Evolutionary conservation across 306 rosid genomes (phyloP), one percentile per base, ranked within the genome.

Genomic region (Malus sieversii): DNA sequence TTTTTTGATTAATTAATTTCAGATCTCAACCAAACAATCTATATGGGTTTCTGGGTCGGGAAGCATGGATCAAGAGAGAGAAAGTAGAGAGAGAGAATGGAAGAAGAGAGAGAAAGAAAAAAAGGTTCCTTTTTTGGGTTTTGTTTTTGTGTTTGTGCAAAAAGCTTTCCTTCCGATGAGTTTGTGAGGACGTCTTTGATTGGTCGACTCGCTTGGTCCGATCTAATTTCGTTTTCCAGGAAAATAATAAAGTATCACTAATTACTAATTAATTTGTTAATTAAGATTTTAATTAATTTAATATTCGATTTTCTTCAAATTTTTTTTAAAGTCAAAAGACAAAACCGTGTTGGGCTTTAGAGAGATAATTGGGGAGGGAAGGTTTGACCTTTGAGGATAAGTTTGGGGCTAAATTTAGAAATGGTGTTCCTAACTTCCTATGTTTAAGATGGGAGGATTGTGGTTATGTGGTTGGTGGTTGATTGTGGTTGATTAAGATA

Each of bases 321-420:
- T 1, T 45, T 18, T 57, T 46, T 61, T 66, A 0, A 38, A 77
- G 84, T 79, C 85, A 82, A 69, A 87, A 81, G 77, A 73, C 77
- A 68, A 69, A 87, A 83, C 75, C 93, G 92, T 85, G 94, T 91
- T 78, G 66, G 80, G 69, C 40, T 62, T 58, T 63, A 73, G 80
- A 61, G 87, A 83, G 83, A 66, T 81, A 80, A 62, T 70, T 63
- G 8, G 38, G 10, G 66, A 79, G 75, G 90, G 72, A 74, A 35
- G 78, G 82, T 90, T 90, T 90, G 94, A 86, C 90, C 90, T 76
- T 70, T 16, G 75, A 82, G 82, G 80, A 16, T 46, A 60, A 57
- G 7, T 55, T 72, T 22, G 20, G 38, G 13, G 38, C 68, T 52
- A 61, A 29, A 9, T 60, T 73, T 61, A 61, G 44, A 61, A n/a